Percentiles rank a stretch among this genome's conserved stretches.
phyloP scores from a whole-genome alignment of 1,284 basidiomycete species.

The Thelephora terrestris region DNA sequence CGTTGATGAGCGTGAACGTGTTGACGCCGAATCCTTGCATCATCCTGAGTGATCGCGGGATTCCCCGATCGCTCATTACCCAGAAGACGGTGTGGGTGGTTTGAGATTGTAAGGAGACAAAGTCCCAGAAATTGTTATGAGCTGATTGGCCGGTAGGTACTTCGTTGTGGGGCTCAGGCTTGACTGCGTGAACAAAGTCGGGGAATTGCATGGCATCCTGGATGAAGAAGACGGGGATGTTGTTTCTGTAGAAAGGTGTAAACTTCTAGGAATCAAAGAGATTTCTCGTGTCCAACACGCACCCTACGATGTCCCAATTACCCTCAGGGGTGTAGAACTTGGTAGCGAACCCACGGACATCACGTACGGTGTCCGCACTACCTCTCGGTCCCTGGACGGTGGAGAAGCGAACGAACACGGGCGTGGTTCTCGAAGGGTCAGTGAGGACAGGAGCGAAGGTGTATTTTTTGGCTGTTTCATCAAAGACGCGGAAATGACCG shows the following conservation, averaged over 20 bases:
- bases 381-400: conserved; percentile 73
- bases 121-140: conserved; percentile 86
- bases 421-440: conserved; percentile 59
- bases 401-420: conserved; percentile 73
- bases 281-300: neutral
- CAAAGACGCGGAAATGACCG: conserved; percentile 69
- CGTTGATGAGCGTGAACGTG: conserved; percentile 67
- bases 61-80: conserved; percentile 72
- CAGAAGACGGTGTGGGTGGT: conserved; percentile 76
- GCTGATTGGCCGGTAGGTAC: conserved; percentile 52
- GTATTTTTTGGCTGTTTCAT: conserved; percentile 51
- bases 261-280: conserved; percentile 2
- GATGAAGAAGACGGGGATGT: conserved; percentile 78
- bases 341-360: conserved; percentile 76
- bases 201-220: conserved; percentile 80
- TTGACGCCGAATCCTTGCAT: conserved; percentile 86
- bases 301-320: conserved; percentile 75
- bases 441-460: conserved; percentile 62
- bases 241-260: conserved; percentile 32
- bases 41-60: conserved; percentile 76
- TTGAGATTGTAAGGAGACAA: conserved; percentile 57
- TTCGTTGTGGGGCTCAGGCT: conserved; percentile 74
- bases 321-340: conserved; percentile 76
- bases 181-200: conserved; percentile 72
- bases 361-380: conserved; percentile 71